phyloP scores from a whole-genome alignment of 768 basidiomycete species.

The Lactarius trivialis region DNA sequence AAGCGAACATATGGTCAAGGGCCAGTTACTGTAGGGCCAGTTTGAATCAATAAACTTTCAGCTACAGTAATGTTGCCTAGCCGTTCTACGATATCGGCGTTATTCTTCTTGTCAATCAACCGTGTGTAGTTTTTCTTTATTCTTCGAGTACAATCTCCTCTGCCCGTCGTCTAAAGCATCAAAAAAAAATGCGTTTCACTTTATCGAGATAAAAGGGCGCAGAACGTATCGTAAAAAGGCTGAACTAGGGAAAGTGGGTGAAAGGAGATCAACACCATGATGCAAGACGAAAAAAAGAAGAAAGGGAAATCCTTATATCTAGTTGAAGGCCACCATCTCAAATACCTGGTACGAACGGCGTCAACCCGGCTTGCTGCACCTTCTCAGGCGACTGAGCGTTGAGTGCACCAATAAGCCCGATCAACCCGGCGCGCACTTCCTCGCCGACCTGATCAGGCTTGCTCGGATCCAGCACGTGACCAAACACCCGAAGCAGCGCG shows the following conservation, averaged over 20 bases:
- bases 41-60: neutral
- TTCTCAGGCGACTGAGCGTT: conserved; percentile 70
- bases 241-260: neutral
- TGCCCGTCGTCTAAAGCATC: conserved; percentile 5
- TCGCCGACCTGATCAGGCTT: conserved; percentile 71
- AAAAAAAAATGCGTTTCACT: conserved; percentile 5
- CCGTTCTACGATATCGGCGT: neutral
- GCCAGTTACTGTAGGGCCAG: neutral
- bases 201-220: neutral
- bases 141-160: neutral
- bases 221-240: conserved; percentile 7
- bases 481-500: conserved; percentile 70
- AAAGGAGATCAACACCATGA: neutral
- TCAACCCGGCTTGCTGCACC: conserved; percentile 74
- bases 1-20: neutral
- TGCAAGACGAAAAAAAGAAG: neutral
- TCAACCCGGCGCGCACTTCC: conserved; percentile 69
- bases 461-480: conserved; percentile 72
- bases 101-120: neutral
- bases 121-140: neutral
- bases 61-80: neutral
- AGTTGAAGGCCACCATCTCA: conserved; percentile 24
- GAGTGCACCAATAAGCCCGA: conserved; percentile 64
- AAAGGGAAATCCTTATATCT: conserved; percentile 1
- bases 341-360: conserved; percentile 42